Base-by-base conservation (phyloP, 1,284 basidiomycete genomes). In the Apiotrichum veenhuisii region DNA sequence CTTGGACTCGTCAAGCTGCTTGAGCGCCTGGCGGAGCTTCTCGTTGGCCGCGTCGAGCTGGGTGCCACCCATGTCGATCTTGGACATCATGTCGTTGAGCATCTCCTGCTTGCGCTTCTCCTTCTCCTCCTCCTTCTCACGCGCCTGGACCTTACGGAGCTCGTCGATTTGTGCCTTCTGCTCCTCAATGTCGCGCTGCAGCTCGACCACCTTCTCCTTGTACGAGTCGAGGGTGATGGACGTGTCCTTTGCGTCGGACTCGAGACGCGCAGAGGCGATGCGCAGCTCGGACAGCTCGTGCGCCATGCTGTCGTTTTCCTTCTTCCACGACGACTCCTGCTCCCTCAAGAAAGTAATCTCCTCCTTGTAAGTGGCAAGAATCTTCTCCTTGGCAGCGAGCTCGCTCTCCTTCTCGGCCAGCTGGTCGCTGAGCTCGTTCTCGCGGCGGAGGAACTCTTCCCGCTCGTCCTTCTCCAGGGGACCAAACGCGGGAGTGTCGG, bases 81-180 rank as follows among this genome's bases (percentile, higher is more conserved):
- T 95, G 61, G 94, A 91, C 94, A 99, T 97, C 92, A 99, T 96
- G 65, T 95, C 82, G n/a, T 91, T 93, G 88, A 99, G 92, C 83
- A 96, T 96, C 80, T 98, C 95, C 70, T 96, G 93, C 79, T 98
- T 98, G 77, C 91, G 87, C 82, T 92, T 95, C 82, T 98, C 95
- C 80, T 96, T 98, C 73, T 95, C 95, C 75, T 97, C 95, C 67
- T 94, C 91, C 80, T 90, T 92, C 76, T 93, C 89, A 30, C 85
- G 83, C 26, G 81, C 80, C 78, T 89, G 91, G 63, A 90, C 79
- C 56, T 92, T 89, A 43, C 88, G 91, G 66, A 93, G 79, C 52
- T 92, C 89, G 27, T 84, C 80, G 59, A 94, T 85, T 67, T 86
- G 84, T 73, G 85, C 87, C 79, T 84, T 88, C 46, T 97, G 82